Percentiles rank a stretch among this genome's conserved stretches.
Conservation (phyloP, 148 eudicot genomes). For the Polygonum maritimum region DNA sequence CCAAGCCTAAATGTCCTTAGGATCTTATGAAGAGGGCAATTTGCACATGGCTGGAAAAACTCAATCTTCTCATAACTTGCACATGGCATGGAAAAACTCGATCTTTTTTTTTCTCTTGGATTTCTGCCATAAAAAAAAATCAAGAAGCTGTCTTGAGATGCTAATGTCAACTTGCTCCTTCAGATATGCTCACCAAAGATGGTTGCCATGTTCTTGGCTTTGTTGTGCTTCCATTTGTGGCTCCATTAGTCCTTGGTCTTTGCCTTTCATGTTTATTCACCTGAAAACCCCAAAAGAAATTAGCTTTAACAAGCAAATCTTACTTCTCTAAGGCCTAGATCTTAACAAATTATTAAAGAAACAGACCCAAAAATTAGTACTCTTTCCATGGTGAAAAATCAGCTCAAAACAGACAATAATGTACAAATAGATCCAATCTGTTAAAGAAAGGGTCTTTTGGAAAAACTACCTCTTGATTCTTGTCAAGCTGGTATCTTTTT, state of each 20-base stretch:
- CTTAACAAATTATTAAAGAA: background rate
- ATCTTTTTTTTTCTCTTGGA: background rate
- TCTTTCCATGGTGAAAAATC: background rate
- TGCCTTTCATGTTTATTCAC: conserved; percentile 43
- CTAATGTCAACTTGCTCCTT: conserved; percentile 51
- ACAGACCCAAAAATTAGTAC: background rate
- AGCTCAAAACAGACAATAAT: background rate
- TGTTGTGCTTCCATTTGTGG: conserved; percentile 31
- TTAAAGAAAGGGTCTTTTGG: background rate
- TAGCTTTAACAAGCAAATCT: background rate
- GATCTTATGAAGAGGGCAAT: background rate
- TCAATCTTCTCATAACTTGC: background rate
- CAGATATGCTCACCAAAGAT: conserved; percentile 71
- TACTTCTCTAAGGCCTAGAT: background rate
- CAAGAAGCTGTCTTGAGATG: background rate
- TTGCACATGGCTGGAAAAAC: conserved; percentile 7
- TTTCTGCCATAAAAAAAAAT: background rate
- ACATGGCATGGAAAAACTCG: background rate
- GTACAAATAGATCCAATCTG: background rate
- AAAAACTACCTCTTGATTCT: conserved; percentile 38
- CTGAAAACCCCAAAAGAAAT: conserved; percentile 27
- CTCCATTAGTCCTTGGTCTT: conserved; percentile 29
- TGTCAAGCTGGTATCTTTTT: conserved; percentile 40
- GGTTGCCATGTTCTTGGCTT: conserved; percentile 87
- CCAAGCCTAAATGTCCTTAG: background rate